Evolutionary conservation across 1,284 basidiomycete species (phyloP).

Genomic region (Lignosus rhinocerotis): DNA sequence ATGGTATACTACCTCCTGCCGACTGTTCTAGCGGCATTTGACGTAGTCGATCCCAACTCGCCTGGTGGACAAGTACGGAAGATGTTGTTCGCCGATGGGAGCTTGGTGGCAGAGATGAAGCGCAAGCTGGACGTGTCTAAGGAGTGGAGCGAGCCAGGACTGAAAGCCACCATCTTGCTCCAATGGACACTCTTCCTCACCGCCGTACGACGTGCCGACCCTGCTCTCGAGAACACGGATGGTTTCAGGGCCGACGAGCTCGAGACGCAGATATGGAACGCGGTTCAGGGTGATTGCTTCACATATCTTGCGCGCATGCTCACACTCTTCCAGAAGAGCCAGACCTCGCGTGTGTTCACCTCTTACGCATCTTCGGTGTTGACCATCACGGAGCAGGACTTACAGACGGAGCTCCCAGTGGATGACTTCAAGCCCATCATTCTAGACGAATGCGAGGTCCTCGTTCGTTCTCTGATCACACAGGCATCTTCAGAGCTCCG

Average conservation of each 20-base stretch:
- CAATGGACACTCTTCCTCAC: conserved; percentile 89
- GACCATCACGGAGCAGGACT: conserved; percentile 47
- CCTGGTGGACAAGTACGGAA: conserved; percentile 45
- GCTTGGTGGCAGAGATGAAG: conserved; percentile 55
- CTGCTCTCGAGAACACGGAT: conserved; percentile 59
- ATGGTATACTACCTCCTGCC: conserved; percentile 75
- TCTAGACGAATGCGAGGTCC: conserved; percentile 67
- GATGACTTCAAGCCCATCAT: conserved; percentile 70
- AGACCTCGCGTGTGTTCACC: conserved; percentile 41
- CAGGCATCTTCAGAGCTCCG: conserved; percentile 86
- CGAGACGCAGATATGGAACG: conserved; percentile 80
- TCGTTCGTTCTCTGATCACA: conserved; percentile 74
- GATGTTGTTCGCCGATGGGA: conserved; percentile 45
- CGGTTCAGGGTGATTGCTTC: conserved; percentile 83
- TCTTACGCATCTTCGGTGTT: conserved; percentile 46
- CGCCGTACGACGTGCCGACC: conserved; percentile 69
- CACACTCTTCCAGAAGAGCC: conserved; percentile 52
- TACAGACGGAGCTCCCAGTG: conserved; percentile 58
- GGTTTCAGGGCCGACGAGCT: conserved; percentile 79
- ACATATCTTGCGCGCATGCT: conserved; percentile 65
- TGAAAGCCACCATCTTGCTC: conserved; percentile 77
- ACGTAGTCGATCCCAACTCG: conserved; percentile 60
- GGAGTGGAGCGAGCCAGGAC: conserved; percentile 71
- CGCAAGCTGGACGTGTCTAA: conserved; percentile 51
- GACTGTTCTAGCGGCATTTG: conserved; percentile 66